Evolutionary conservation across 495 filamentous ascomycete species (phyloP).

Genomic region (Trypethelium eluteriae): DNA sequence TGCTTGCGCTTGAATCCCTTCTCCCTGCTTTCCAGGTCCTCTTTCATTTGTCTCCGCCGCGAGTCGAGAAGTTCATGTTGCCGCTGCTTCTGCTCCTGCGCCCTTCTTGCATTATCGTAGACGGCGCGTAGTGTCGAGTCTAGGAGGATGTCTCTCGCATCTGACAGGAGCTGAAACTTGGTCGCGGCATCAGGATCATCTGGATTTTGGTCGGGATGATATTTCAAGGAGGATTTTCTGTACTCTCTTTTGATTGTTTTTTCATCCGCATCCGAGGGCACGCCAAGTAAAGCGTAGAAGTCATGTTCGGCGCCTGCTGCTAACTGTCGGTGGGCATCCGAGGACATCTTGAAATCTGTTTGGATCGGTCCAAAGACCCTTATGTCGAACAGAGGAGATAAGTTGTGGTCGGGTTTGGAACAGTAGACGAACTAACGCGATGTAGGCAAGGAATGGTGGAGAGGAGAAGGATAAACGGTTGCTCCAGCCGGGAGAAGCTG

Average conservation of each 20-base stretch:
- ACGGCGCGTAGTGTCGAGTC: constrained; percentile 52
- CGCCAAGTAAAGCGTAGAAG: constrained; percentile 74
- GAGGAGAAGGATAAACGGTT: no score
- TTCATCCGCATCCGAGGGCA: constrained; percentile 56
- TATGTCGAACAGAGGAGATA: no score
- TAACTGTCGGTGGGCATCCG: neutral
- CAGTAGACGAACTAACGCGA: no score
- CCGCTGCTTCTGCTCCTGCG: constrained; percentile 52
- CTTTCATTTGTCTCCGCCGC: constrained; percentile 62
- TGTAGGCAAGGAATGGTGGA: no score
- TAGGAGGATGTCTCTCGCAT: constrained; percentile 64
- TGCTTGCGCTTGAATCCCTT: constrained; percentile 42
- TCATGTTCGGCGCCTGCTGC: constrained; percentile 36
- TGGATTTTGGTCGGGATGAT: constrained; percentile 78
- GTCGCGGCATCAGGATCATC: constrained; percentile 53
- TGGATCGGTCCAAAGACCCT: neutral
- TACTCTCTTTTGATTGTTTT: constrained; percentile 79
- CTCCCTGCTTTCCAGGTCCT: constrained; percentile 65
- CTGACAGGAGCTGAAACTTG: constrained; percentile 65
- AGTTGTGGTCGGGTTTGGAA: no score
- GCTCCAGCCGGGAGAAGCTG: no score
- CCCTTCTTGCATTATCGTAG: constrained; percentile 64
- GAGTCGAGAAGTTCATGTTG: constrained; percentile 60
- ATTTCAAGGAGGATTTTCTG: constrained; percentile 76
- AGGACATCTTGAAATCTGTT: neutral